Percentiles rank a stretch among this genome's conserved stretches.
Conservation (phyloP, 371 early-diverging fungal species). For the Nosema muscidifuracis region DNA sequence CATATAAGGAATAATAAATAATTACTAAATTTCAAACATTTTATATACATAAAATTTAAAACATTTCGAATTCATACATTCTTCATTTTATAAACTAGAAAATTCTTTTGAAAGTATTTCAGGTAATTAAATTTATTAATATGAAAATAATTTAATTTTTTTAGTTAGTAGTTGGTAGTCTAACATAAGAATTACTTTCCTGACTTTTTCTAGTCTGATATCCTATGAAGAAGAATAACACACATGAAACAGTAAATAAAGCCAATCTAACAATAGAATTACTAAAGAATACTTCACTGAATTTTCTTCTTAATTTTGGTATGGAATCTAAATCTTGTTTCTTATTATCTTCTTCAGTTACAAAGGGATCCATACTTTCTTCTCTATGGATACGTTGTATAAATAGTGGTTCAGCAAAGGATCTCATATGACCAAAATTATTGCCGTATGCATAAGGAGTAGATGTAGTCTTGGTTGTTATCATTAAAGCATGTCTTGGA, state of each 20-base stretch:
- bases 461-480: conserved; percentile 21
- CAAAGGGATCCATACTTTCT: neutral
- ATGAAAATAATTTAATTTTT: no score
- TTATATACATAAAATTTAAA: no score
- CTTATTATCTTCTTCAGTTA: conserved; percentile 1
- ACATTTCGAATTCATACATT: neutral
- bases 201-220: conserved; percentile 55
- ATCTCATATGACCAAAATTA: neutral
- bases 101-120: neutral
- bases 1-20: no score
- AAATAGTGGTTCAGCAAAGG: conserved; percentile 1
- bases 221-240: conserved; percentile 34
- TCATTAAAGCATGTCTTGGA: conserved; percentile 36
- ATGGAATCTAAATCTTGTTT: neutral
- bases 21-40: no score
- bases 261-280: conserved; percentile 15
- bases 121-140: neutral
- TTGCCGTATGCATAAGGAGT: neutral
- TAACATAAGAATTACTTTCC: conserved; percentile 49
- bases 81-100: neutral
- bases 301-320: neutral
- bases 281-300: conserved; percentile 12
- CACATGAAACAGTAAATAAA: conserved; percentile 27
- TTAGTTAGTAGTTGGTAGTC: conserved; percentile 45
- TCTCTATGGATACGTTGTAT: conserved; percentile 5